Percentiles rank a stretch among this genome's conserved stretches.
Evolutionary conservation across 129 eudicot species (phyloP).

Genomic region (Solidago caesia): DNA sequence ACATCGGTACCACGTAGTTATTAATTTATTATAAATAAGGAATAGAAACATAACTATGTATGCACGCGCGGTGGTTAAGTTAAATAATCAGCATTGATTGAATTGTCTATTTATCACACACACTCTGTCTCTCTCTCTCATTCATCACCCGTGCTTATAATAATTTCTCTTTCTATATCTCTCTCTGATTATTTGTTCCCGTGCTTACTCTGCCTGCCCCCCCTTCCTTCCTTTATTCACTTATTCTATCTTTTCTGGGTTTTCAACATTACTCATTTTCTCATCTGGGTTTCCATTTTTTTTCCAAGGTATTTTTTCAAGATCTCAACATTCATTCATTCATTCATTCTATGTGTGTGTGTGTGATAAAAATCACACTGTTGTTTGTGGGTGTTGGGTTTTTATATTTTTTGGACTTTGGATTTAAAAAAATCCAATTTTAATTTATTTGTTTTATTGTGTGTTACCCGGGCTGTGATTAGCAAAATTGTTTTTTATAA

Average conservation of each 20-base stretch:
- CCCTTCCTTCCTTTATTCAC: not conserved
- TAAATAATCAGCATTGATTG: not conserved
- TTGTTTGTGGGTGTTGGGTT: too few species aligned
- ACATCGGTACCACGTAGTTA: too few species aligned
- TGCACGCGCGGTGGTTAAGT: constrained; percentile 2
- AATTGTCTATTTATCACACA: not conserved
- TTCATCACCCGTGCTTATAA: constrained; percentile 35
- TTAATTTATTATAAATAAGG: too few species aligned
- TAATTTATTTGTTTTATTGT: not conserved
- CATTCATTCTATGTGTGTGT: not conserved
- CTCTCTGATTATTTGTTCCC: not conserved
- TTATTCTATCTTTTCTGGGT: not conserved
- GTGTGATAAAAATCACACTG: not conserved
- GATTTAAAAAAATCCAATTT: not conserved
- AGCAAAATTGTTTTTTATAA: not conserved
- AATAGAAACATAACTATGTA: not conserved
- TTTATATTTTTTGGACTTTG: too few species aligned
- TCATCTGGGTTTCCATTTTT: constrained; percentile 21
- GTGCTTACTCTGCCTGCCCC: not conserved
- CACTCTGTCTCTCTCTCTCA: constrained; percentile 47
- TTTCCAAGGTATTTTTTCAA: constrained; percentile 15
- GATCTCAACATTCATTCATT: not conserved
- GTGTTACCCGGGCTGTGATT: not conserved
- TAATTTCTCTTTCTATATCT: not conserved
- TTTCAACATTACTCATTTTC: constrained; percentile 7